Base-by-base conservation (phyloP, 2,329 filamentous ascomycete genomes). In the Phoma sp. region DNA sequence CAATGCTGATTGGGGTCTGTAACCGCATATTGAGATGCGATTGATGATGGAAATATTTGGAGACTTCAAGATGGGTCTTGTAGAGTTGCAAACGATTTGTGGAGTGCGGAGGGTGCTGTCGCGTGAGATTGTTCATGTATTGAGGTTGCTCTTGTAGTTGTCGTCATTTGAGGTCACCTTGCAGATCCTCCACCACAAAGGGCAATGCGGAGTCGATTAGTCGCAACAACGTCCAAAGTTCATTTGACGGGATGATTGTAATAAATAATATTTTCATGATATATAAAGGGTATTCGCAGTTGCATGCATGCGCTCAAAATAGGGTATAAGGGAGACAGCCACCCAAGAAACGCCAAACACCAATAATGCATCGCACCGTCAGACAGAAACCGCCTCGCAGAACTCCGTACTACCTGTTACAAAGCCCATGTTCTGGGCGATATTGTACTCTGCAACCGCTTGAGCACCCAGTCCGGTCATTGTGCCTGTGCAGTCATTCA, bases 351-450 rank as follows among this genome's bases (percentile, higher is more conserved):
- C 45, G 45, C 51, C 39, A 36, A 32, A 40, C 4, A 18, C 9
- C 15, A 33, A 20, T 26, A 15, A 54, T 36, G 17, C 26, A 43
- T 43, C 30, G 40, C 10, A 42, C 4, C 34, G 11, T 50, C 47
- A 56, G 20, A 42, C 52, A 23, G 32, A 47, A 14, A 26, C 9
- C 11, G 68, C 64, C 12, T 65, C 59, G 39, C 60, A 68, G 21
- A 70, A 76, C 7, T 69, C 63, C 36, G 64, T 59, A 55, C 75
- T 76, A 48, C 69, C 71, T 1, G 73, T 74, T 6, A 78, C 76
- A 52, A 78, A 78, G 18, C 76, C 75, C 71, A 77, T 75, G 59
- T 77, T 78, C 15, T 71, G 76, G 7, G 73, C 69, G 36, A 77
- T 69, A 45, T 77, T 75, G 53, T 77, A 76, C 43, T 77, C 75